phyloP scores from a whole-genome alignment of 2,329 filamentous ascomycete genomes.

The Diplodia mutila region DNA sequence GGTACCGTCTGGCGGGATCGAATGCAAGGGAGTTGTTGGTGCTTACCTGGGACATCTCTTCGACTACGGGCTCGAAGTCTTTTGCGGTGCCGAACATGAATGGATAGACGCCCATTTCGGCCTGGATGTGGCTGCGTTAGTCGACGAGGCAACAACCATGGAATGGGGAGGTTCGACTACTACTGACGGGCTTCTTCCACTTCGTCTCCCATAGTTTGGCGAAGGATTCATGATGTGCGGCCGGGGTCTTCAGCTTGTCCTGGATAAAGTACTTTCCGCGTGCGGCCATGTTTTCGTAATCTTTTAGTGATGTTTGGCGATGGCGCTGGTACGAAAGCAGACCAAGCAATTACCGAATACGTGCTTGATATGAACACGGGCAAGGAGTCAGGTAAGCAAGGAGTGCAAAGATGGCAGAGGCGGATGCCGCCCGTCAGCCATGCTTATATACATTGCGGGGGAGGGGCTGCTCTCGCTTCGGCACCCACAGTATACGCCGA shows the following conservation, averaged over 20 bases:
- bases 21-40: constrained; percentile 1
- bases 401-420: background rate
- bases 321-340: background rate
- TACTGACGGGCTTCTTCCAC: constrained; percentile 70
- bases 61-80: constrained; percentile 72
- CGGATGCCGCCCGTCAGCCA: background rate
- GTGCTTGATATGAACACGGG: background rate
- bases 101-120: constrained; percentile 65
- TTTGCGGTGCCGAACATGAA: constrained; percentile 73
- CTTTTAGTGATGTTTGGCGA: background rate
- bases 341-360: background rate
- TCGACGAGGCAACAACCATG: background rate
- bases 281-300: constrained; percentile 42
- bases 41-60: constrained; percentile 61
- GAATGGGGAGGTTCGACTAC: background rate
- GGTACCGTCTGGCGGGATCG: constrained; percentile 30
- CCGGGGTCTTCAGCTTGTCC: constrained; percentile 47
- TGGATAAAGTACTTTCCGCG: constrained; percentile 53
- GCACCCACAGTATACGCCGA: background rate
- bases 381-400: background rate
- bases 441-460: background rate
- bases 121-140: constrained; percentile 30
- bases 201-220: constrained; percentile 70
- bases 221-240: constrained; percentile 53
- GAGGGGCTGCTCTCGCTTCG: background rate